Conservation (phyloP, 805 yeast genomes). For the Yarrowia alimentaria region DNA sequence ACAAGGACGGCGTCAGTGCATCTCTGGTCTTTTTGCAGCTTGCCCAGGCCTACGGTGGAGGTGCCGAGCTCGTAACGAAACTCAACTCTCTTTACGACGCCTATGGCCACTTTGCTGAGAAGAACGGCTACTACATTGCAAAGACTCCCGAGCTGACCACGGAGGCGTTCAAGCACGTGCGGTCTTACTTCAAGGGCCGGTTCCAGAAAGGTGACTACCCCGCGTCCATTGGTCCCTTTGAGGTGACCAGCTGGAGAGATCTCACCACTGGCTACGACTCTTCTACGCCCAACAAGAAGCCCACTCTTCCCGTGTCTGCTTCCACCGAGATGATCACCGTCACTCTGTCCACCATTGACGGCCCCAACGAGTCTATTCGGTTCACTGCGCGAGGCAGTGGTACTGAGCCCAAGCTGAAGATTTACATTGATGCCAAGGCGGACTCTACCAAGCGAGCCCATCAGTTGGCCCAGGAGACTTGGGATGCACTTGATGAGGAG, state of each 20-base stretch:
- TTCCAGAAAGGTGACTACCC: slow-evolving; percentile 44
- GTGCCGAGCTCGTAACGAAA: slow-evolving; percentile 47
- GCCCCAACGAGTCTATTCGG: slow-evolving; percentile 48
- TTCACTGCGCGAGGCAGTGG: slow-evolving; percentile 94
- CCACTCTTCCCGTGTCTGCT: slow-evolving; percentile 68
- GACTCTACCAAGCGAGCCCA: slow-evolving; percentile 48
- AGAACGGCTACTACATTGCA: slow-evolving; percentile 80
- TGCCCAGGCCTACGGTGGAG: slow-evolving; percentile 40
- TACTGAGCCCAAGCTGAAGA: slow-evolving; percentile 91
- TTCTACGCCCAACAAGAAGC: slow-evolving; percentile 53
- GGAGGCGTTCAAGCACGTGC: slow-evolving; percentile 54
- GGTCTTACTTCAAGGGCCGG: slow-evolving; percentile 37
- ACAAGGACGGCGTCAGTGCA: slow-evolving; percentile 91
- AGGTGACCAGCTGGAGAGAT: slow-evolving; percentile 73
- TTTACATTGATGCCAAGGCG: slow-evolving; percentile 79
- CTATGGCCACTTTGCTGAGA: slow-evolving; percentile 80
- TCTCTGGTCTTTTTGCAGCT: slow-evolving; percentile 72
- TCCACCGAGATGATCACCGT: slow-evolving; percentile 86
- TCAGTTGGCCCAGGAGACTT: slow-evolving; percentile 57
- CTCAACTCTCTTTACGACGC: slow-evolving; percentile 57
- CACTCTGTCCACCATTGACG: slow-evolving; percentile 39
- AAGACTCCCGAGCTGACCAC: slow-evolving; percentile 53
- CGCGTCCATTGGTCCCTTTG: slow-evolving; percentile 52
- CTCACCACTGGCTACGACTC: slow-evolving; percentile 81
- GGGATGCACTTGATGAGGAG: slow-evolving; percentile 62